Base-by-base conservation (phyloP, 805 yeast species). In the Cyberlindnera veronae region DNA sequence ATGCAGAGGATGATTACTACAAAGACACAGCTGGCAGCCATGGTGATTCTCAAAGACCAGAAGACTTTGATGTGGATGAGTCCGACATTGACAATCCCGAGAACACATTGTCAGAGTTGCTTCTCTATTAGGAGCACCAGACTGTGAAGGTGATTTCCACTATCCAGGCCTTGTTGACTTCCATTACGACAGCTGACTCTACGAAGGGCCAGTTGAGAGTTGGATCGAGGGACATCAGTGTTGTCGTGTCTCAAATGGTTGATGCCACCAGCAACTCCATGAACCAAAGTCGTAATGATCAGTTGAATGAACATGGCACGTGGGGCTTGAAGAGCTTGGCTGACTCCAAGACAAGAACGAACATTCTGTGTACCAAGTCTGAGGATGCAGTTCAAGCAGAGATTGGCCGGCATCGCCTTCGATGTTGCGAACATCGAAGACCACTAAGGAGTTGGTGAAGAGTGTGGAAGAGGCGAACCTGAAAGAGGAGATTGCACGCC, bases 401-500 rank as follows among this genome's bases (percentile, higher is more conserved):
- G 97, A 55, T 76, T 91, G 49, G 98, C 98, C 0, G 97, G 97
- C 3, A 84, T 90, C 51, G 91, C 96, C 22, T 91, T 89, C 66
- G 98, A 91, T 61, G 86, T 91, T 65, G 97, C 97, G 18, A 89
- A n/a, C n/a, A n/a, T n/a, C n/a, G n/a, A n/a, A 91, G 63, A 84
- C 95, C 61, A 91, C 97, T 5, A 91, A 90, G 62, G 98, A 91
- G 62, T 73, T 91, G 57, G 98, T 91, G 16, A 90, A 90, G 66
- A 86, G 95, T 1, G 96, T 91, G 5, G 97, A 91, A 60, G 97
- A 90, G 59, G 95, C 95, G 18, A 84, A 90, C 56, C 68, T 90
- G 54, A 83, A 83, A 55, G 90, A 84, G 50, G 96, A 89, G 54
- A 84, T 90, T 53, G 89, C 81, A 5, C 80, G 81, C 49, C 71